Evolutionary conservation across 495 filamentous ascomycete genomes (phyloP).

Genomic region (Aspergillus carlsbadensis): DNA sequence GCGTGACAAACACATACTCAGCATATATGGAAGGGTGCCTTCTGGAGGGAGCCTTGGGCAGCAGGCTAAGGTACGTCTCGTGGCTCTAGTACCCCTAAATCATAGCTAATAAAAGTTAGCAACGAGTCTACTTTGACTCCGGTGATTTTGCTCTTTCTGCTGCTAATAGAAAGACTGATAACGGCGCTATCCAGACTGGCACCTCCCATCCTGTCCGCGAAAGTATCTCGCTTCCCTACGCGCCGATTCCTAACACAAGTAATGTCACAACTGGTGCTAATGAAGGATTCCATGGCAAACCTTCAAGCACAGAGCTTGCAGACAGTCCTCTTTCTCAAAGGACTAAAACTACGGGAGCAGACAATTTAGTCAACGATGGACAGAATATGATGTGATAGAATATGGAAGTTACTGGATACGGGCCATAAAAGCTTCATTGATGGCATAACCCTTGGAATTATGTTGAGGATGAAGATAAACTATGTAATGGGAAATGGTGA

Average conservation of each 20-base stretch:
- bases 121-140: constrained; percentile 35
- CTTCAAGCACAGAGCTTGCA: not conserved
- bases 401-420: too few relatives aligned
- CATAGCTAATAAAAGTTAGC: constrained; percentile 17
- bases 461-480: too few relatives aligned
- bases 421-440: too few relatives aligned
- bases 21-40: not conserved
- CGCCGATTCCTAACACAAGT: constrained; percentile 26
- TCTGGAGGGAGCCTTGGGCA: not conserved
- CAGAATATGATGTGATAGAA: too few relatives aligned
- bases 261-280: constrained; percentile 29
- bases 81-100: not conserved
- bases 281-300: constrained; percentile 18
- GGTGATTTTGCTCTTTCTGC: constrained; percentile 34
- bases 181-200: constrained; percentile 27
- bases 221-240: constrained; percentile 31
- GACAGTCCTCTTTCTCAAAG: too few relatives aligned
- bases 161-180: constrained; percentile 22
- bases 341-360: too few relatives aligned
- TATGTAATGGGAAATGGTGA: too few relatives aligned
- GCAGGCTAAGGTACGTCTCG: not conserved
- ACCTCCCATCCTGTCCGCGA: constrained; percentile 26
- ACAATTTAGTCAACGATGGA: too few relatives aligned
- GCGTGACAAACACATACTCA: not conserved
- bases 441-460: too few relatives aligned